Percentiles rank a stretch among this genome's conserved stretches.
Conservation (phyloP, 306 rosid species). For the Cucumis melo region DNA sequence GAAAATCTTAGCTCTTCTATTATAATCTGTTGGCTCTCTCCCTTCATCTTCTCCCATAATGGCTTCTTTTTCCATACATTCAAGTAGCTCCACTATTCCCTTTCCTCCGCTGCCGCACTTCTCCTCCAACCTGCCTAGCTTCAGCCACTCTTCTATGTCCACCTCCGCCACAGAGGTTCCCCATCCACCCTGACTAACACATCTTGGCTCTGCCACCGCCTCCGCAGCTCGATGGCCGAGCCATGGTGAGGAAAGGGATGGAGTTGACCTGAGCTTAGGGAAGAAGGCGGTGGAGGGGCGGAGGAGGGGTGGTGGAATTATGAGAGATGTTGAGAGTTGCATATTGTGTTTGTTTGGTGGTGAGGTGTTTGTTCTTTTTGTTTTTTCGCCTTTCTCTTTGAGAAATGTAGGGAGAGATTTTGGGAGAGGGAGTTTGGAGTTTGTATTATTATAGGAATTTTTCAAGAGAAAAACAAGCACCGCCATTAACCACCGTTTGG, state of each 20-base stretch:
- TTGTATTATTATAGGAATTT: background rate
- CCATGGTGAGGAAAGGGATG: background rate
- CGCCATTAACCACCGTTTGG: background rate
- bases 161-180: conserved; percentile 16
- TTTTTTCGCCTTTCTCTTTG: too few species aligned
- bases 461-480: background rate
- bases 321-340: background rate
- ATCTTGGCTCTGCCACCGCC: background rate
- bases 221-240: background rate
- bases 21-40: conserved; percentile 52
- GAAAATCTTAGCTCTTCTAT: conserved; percentile 68
- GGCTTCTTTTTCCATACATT: conserved; percentile 71
- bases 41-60: conserved; percentile 84
- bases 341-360: background rate
- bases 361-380: too few species aligned
- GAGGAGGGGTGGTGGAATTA: background rate
- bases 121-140: conserved; percentile 18
- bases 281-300: background rate
- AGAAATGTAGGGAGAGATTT: too few species aligned
- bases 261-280: background rate
- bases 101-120: conserved; percentile 40
- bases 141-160: conserved; percentile 23
- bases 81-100: conserved; percentile 46
- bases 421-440: background rate
- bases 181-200: background rate